Conservation (phyloP, 2,329 filamentous ascomycete species). For the Cordyceps pruinosa region DNA sequence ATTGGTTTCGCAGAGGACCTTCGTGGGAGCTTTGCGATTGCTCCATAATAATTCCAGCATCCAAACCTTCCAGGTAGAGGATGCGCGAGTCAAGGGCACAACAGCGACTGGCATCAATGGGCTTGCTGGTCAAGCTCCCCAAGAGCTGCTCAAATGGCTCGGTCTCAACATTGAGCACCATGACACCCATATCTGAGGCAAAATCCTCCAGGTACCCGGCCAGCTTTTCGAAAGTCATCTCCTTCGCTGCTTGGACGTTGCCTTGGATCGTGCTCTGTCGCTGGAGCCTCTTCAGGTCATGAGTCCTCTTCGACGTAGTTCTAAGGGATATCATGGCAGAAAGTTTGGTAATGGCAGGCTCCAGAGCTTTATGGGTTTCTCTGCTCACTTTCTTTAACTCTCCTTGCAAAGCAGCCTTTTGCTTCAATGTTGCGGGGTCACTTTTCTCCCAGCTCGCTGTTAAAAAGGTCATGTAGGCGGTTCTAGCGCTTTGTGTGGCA, state of each 20-base stretch:
- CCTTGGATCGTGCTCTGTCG: conserved; percentile 14
- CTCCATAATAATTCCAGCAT: conserved; percentile 16
- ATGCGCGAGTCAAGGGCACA: conserved; percentile 16
- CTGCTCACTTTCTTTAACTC: conserved; percentile 12
- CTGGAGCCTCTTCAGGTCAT: conserved; percentile 16
- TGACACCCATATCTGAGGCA: conserved; percentile 16
- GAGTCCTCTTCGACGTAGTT: conserved; percentile 16
- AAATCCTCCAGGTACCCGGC: conserved; percentile 15
- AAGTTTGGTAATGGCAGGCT: conserved; percentile 14
- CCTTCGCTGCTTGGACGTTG: conserved; percentile 16
- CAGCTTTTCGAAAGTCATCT: conserved; percentile 16
- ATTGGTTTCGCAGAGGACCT: conserved; percentile 14
- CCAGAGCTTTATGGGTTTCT: conserved; percentile 6
- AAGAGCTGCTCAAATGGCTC: conserved; percentile 13
- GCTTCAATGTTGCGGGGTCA: conserved; percentile 7
- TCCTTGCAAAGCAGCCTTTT: conserved; percentile 11
- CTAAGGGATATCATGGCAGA: conserved; percentile 15
- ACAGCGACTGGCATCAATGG: conserved; percentile 13
- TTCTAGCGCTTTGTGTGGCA: not conserved
- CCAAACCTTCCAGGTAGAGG: conserved; percentile 15
- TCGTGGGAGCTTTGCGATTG: conserved; percentile 14
- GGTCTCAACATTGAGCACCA: conserved; percentile 16
- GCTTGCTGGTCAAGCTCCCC: not conserved
- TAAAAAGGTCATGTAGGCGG: conserved; percentile 7
- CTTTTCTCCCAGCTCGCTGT: not conserved